These are phyloP conservation scores for Lasiodiplodia citricola DNA, from an alignment of 2,329 filamentous ascomycete genomes.

Conservation along the genomic window DNA sequence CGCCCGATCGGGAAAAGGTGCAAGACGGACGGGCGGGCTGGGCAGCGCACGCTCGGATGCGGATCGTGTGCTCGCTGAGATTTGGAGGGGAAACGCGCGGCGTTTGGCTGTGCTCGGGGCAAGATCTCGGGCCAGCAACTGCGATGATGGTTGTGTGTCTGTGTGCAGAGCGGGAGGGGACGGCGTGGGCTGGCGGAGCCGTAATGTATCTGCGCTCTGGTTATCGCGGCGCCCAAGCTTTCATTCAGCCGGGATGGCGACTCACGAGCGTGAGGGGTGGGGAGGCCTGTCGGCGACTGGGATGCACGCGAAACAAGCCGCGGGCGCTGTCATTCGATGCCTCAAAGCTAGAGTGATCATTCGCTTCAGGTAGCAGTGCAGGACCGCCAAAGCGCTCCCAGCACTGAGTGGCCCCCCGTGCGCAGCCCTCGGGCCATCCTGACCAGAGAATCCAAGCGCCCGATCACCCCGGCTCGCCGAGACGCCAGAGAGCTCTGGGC, in stretches of 20 bases:
- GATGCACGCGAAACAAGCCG: slow-evolving; percentile 23
- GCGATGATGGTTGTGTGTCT: slow-evolving; percentile 26
- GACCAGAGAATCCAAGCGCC: slow-evolving; percentile 21
- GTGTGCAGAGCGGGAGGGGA: slow-evolving; percentile 15
- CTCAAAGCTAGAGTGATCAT: slow-evolving; percentile 15
- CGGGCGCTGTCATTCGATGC: slow-evolving; percentile 24
- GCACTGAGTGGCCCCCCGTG: slow-evolving; percentile 20
- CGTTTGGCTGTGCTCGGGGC: slow-evolving; percentile 23
- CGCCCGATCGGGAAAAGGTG: slow-evolving; percentile 19
- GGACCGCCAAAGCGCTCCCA: slow-evolving; percentile 8
- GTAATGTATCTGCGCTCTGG: slow-evolving; percentile 16
- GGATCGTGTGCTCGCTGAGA: slow-evolving; percentile 21
- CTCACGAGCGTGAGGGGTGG: slow-evolving; percentile 21
- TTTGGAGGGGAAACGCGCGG: slow-evolving; percentile 16
- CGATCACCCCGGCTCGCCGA: slow-evolving; percentile 20
- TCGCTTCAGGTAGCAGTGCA: slow-evolving; percentile 26
- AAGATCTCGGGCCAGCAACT: slow-evolving; percentile 23
- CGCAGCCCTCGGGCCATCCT: slow-evolving; percentile 16
- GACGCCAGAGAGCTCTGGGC: slow-evolving; percentile 22
- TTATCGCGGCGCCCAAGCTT: slow-evolving; percentile 13
- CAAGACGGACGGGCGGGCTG: slow-evolving; percentile 8
- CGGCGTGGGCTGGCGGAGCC: slow-evolving; percentile 23
- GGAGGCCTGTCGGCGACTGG: slow-evolving; percentile 20
- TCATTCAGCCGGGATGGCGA: slow-evolving; percentile 16
- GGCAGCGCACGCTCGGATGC: slow-evolving; percentile 16